Base-by-base conservation (phyloP, 2,329 filamentous ascomycete genomes). In the Cladorrhinum sp. region DNA sequence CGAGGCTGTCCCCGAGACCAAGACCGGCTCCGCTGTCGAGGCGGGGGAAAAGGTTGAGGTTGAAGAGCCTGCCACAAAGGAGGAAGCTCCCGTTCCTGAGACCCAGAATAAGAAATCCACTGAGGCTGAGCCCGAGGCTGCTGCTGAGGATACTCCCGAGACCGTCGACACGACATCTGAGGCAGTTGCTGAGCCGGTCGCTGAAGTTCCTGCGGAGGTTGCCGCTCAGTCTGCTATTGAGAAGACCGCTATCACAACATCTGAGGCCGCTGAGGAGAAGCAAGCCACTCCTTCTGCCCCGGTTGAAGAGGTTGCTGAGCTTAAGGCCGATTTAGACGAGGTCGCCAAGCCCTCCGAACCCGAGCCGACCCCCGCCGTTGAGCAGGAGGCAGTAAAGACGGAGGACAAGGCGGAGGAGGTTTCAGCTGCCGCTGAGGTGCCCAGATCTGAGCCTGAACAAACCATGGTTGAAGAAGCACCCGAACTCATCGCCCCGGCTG, bases 291-390 rank as follows among this genome's bases (percentile, higher is more conserved):
- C 26, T 28, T 28, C 26, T 28, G 26, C 55, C 26, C 9, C 59
- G 18, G 46, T 16, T 14, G 14, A 48, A 2, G 56, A 58, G 56
- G 60, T 58, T 58, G 49, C 49, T 21, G 49, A 57, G 20, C 58
- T 59, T 16, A 57, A 55, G 52, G 50, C 56, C 28, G 21, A 50
- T 46, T 39, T 30, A 20, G 53, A 55, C 3, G 53, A 39, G 53
- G 33, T 28, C 24, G 18, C 23, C 53, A 8, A 26, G 8, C 14
- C 42, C n/a, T 46, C 42, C 10, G 42, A 46, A 16, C 42, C 18
- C 16, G n/a, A 46, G 42, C 42, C 4, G 16, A 46, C 6, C n/a
- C 16, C n/a, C 42, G 16, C 42, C 16, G 42, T 16, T 20, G 42
- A 18, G 33, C 8, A 10, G 33, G 33, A 36, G 2, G 33, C 3